These are phyloP conservation scores for Stramenopiles sp. DNA, from an alignment of 352 stramenopile species.

Conservation along the genomic window DNA sequence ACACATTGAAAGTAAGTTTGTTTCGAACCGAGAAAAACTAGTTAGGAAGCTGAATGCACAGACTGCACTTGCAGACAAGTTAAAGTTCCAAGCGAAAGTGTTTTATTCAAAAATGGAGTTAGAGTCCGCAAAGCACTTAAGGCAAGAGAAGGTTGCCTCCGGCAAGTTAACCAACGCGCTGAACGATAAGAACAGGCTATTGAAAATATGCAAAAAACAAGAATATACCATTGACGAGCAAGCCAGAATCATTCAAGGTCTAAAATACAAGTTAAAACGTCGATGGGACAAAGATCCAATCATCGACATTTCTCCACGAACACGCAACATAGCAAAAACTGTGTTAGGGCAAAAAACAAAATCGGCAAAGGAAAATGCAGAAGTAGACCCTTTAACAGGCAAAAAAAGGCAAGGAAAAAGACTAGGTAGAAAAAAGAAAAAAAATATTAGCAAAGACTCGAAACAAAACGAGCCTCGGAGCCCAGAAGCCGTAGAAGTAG, in stretches of 20 bases:
- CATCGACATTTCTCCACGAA: slow-evolving; percentile 1
- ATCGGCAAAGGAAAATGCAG: no score
- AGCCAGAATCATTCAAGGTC: background rate
- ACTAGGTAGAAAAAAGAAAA: no score
- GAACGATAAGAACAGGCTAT: background rate
- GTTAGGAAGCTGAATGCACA: background rate
- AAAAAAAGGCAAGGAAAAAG: no score
- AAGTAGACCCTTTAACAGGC: no score
- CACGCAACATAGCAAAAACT: background rate
- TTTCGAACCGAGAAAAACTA: background rate
- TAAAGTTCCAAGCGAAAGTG: background rate
- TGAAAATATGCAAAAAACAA: background rate
- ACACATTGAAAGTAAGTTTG: background rate
- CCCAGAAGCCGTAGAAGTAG: no score
- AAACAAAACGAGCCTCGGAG: no score
- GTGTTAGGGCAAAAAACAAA: background rate
- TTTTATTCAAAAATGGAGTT: background rate
- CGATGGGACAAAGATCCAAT: background rate
- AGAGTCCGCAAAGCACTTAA: background rate
- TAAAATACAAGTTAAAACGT: background rate
- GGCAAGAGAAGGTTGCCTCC: background rate
- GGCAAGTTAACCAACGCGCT: background rate
- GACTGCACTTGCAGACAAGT: background rate
- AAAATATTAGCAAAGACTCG: no score
- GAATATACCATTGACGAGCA: background rate